phyloP scores from a whole-genome alignment of 2,329 filamentous ascomycete species.

The Stachybotrys elegans region DNA sequence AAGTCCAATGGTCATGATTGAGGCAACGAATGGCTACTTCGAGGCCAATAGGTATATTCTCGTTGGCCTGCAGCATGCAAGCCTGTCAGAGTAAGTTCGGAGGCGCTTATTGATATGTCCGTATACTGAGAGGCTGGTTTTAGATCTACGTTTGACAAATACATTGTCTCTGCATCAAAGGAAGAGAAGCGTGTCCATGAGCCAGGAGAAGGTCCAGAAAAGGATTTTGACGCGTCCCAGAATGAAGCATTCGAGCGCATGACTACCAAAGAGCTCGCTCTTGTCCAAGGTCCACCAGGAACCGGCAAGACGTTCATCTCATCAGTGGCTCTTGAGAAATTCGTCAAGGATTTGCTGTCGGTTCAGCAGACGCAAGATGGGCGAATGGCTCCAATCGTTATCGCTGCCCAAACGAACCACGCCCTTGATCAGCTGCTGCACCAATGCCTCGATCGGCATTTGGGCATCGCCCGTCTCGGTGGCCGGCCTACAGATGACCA shows the following conservation, averaged over 20 bases:
- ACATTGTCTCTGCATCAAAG: conserved; percentile 47
- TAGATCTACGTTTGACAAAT: conserved; percentile 56
- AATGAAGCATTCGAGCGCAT: conserved; percentile 63
- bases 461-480: conserved; percentile 54
- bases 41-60: conserved; percentile 73
- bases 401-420: conserved; percentile 87
- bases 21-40: conserved; percentile 68
- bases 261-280: conserved; percentile 64
- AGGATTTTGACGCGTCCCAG: conserved; percentile 66
- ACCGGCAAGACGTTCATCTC: conserved; percentile 78
- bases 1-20: conserved; percentile 78
- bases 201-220: conserved; percentile 7
- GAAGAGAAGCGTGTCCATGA: conserved; percentile 18
- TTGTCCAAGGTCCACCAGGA: conserved; percentile 78
- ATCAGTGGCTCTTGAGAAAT: conserved; percentile 54
- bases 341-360: conserved; percentile 48
- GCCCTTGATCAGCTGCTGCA: conserved; percentile 77
- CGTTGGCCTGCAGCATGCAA: conserved; percentile 61
- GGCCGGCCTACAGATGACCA: conserved; percentile 53
- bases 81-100: conserved; percentile 47
- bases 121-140: background rate
- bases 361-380: conserved; percentile 31
- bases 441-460: conserved; percentile 48
- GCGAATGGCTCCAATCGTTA: conserved; percentile 54
- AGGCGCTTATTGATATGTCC: too few relatives aligned